Evolutionary conservation across 78 protist species (phyloP).

Genomic region (Acrasis kona): DNA sequence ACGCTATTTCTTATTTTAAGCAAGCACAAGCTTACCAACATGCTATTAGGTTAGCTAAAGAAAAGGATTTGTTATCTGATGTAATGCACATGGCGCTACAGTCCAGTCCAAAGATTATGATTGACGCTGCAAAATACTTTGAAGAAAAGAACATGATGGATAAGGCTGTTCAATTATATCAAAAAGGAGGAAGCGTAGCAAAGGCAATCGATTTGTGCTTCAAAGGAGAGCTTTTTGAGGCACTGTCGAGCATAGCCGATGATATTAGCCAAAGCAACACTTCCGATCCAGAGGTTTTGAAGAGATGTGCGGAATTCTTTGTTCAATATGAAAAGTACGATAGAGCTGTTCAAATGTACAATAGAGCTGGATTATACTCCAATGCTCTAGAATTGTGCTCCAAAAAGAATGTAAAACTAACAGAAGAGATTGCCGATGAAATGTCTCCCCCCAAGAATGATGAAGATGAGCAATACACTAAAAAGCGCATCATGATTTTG

Average conservation of each 20-base stretch:
- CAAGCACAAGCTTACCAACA: slow-evolving; percentile 36
- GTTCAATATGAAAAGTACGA: slow-evolving; percentile 35
- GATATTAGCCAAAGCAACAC: slow-evolving; percentile 11
- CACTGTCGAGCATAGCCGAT: slow-evolving; percentile 33
- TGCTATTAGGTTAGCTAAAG: slow-evolving; percentile 53
- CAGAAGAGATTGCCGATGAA: slow-evolving; percentile 46
- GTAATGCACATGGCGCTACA: slow-evolving; percentile 33
- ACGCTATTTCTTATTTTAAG: slow-evolving; percentile 30
- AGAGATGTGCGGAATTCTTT: slow-evolving; percentile 39
- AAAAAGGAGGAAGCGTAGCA: slow-evolving; percentile 41
- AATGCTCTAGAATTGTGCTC: slow-evolving; percentile 26
- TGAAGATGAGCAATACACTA: not conserved
- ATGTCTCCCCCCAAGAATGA: slow-evolving; percentile 24
- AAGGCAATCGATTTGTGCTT: slow-evolving; percentile 62
- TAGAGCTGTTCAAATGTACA: slow-evolving; percentile 32
- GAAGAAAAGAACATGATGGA: slow-evolving; percentile 20
- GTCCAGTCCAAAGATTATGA: not conserved
- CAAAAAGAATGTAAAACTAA: slow-evolving; percentile 23
- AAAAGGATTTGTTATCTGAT: slow-evolving; percentile 25
- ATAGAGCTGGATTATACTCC: slow-evolving; percentile 1
- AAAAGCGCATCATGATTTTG: not conserved
- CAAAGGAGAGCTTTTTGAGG: slow-evolving; percentile 28
- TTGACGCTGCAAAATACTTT: slow-evolving; percentile 25
- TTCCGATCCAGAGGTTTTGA: slow-evolving; percentile 36
- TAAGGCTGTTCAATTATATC: slow-evolving; percentile 55